Conservation (phyloP, 1,284 basidiomycete genomes). For the Trichosporon ovoides region DNA sequence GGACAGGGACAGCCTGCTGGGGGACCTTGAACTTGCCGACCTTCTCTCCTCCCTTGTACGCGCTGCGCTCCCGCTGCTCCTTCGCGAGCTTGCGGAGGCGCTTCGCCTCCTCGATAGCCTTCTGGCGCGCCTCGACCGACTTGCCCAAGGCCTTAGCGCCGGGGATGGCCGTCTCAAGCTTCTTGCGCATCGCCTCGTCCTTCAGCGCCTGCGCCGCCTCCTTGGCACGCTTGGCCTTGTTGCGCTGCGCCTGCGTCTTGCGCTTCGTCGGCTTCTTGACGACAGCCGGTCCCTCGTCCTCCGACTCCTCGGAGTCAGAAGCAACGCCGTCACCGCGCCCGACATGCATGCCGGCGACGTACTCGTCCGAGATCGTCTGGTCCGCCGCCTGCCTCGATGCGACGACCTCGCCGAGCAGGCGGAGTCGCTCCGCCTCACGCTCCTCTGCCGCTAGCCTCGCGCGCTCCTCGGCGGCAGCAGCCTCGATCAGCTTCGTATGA, state of each 20-base stretch:
- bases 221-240: conserved; percentile 35
- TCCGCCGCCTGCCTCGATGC: conserved; percentile 49
- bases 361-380: conserved; percentile 21
- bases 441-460: conserved; percentile 57
- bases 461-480: conserved; percentile 66
- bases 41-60: conserved; percentile 55
- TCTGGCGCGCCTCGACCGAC: conserved; percentile 26
- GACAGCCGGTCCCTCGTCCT: conserved; percentile 24
- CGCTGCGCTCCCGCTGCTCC: conserved; percentile 58
- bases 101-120: conserved; percentile 28
- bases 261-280: conserved; percentile 53
- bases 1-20: conserved; percentile 68
- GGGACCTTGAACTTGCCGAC: conserved; percentile 73
- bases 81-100: conserved; percentile 49
- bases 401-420: conserved; percentile 54
- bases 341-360: conserved; percentile 58
- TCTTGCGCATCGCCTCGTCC: conserved; percentile 25
- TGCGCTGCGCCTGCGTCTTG: conserved; percentile 58
- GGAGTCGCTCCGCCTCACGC: conserved; percentile 54
- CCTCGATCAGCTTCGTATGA: conserved; percentile 67
- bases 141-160: conserved; percentile 29
- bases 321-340: conserved; percentile 51
- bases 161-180: conserved; percentile 30
- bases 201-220: conserved; percentile 22
- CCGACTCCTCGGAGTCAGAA: conserved; percentile 35